phyloP scores from a whole-genome alignment of 139 green algal genomes.

The Asterochloris sp. region DNA sequence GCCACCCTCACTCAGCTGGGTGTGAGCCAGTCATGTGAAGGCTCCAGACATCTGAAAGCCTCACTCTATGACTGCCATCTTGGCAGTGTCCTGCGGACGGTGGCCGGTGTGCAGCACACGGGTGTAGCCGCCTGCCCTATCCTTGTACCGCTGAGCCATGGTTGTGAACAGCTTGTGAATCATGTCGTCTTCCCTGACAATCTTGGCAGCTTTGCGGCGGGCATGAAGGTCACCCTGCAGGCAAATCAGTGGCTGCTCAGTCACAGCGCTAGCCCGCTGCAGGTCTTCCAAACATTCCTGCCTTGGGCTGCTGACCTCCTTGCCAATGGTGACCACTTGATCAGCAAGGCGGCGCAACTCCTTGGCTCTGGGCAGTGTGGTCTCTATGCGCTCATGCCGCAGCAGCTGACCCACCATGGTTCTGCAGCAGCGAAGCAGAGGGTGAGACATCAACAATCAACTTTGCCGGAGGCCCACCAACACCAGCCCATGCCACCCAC shows the following conservation, averaged over 20 bases:
- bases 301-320: conserved; percentile 52
- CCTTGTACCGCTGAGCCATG: conserved; percentile 80
- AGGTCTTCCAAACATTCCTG: not conserved
- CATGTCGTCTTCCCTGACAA: conserved; percentile 71
- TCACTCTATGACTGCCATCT: conserved; percentile 91
- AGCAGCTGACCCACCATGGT: conserved; percentile 95
- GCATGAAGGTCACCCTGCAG: conserved; percentile 62
- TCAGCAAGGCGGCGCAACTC: conserved; percentile 81
- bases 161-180: conserved; percentile 86
- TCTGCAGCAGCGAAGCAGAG: conserved; percentile 34
- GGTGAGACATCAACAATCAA: not conserved
- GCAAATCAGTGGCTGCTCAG: not conserved
- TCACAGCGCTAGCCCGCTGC: not conserved
- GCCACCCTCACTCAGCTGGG: not conserved
- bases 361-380: conserved; percentile 84
- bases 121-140: conserved; percentile 87
- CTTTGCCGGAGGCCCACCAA: too few species aligned
- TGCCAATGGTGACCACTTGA: conserved; percentile 75
- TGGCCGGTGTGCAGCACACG: conserved; percentile 67
- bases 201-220: conserved; percentile 42
- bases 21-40: not conserved
- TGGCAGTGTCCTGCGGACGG: conserved; percentile 68
- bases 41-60: conserved; percentile 7
- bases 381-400: conserved; percentile 90
- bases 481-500: not conserved